Conservation (phyloP, 306 rosid genomes). For the Purshia tridentata region DNA sequence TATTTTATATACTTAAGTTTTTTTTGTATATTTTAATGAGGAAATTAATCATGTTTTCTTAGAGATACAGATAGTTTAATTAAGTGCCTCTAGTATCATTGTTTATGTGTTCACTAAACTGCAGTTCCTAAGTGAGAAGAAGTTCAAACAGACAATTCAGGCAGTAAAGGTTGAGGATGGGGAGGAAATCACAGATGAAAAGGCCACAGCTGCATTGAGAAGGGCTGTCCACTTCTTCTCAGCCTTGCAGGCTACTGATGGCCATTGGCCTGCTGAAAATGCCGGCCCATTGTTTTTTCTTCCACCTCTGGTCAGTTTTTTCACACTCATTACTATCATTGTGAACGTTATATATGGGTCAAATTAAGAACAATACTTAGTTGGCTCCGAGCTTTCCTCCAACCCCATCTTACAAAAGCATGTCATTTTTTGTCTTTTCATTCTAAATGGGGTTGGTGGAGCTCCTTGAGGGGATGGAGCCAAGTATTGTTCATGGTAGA, state of each 20-base stretch:
- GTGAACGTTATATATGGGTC: too few relatives aligned
- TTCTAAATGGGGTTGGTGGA: too few relatives aligned
- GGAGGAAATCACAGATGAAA: constrained; percentile 42
- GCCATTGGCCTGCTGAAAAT: constrained; percentile 86
- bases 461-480: too few relatives aligned
- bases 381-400: too few relatives aligned
- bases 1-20: too few relatives aligned
- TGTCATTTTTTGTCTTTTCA: too few relatives aligned
- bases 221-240: constrained; percentile 45
- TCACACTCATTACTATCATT: neutral
- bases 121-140: constrained; percentile 52
- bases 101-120: neutral
- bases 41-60: too few relatives aligned
- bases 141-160: constrained; percentile 52
- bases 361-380: too few relatives aligned
- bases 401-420: too few relatives aligned
- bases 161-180: constrained; percentile 48
- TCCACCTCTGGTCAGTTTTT: constrained; percentile 61
- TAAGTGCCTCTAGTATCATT: neutral
- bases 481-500: too few relatives aligned
- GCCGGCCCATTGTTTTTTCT: constrained; percentile 67
- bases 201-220: constrained; percentile 29
- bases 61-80: too few relatives aligned
- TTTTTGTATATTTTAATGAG: too few relatives aligned
- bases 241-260: constrained; percentile 61